Base-by-base conservation (phyloP, 2,329 filamentous ascomycete genomes). In the Chrysoporthe austroafricana region DNA sequence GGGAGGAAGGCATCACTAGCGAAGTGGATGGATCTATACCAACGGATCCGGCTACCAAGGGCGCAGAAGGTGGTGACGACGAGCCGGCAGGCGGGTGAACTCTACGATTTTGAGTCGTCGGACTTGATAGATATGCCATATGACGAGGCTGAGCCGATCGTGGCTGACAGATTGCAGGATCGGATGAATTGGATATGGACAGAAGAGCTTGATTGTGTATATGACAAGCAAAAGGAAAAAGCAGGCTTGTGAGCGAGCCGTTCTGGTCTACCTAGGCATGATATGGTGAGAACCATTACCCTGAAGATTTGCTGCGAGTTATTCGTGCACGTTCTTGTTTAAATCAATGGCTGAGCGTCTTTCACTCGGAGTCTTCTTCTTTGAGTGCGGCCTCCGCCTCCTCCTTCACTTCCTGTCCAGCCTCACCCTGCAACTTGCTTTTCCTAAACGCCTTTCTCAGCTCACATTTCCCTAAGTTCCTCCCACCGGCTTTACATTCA, bases 401-500 rank as follows among this genome's bases (percentile, higher is more conserved):
- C 34, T 69, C 21, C 48, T 65, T 63, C 34, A 67, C 42, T 0
- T 64, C 65, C 42, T 63, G 36, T 0, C 67, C 69, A 2, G 67
- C 73, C 59, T 73, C 70, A 0, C 71, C 72, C 36, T 72, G 72
- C 6, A 73, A 56, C 62, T 72, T 73, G 11, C 73, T 74, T 34
- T 74, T 73, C 50, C 71, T 68, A 69, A 83, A 83, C 8, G 78
- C 79, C 71, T 71, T 80, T 57, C 81, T 73, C 63, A 84, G 65
- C 73, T 78, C 78, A 66, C 82, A 84, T 43, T 74, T 76, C 0
- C 81, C 80, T 2, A 72, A 14, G 26, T 63, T 78, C 75, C 76
- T 80, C 21, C 80, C 81, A 0, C 81, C 81, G 0, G 82, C 82
- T 69, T 74, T 78, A 70, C 84, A 86, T 71, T 83, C 81, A 0